Conservation (phyloP, 2,329 filamentous ascomycete genomes). For the Aspergillus uvarum region DNA sequence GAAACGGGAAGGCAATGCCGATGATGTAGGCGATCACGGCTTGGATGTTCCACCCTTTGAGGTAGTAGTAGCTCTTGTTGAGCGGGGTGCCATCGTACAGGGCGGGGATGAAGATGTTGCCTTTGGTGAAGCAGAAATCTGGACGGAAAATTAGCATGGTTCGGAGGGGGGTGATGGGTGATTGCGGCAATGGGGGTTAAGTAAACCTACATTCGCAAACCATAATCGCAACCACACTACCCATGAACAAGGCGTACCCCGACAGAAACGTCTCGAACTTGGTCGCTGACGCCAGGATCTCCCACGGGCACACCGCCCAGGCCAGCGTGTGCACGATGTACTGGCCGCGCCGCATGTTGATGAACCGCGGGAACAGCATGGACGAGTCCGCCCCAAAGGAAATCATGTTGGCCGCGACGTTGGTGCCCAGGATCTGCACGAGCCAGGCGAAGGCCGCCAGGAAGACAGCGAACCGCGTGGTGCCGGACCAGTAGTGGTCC, state of each 20-base stretch:
- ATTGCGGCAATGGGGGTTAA: no score
- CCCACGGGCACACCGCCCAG: conserved; percentile 43
- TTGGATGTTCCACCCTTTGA: conserved; percentile 4
- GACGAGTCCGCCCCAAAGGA: conserved; percentile 38
- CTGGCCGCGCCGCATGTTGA: conserved; percentile 56
- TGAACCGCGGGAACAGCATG: conserved; percentile 50
- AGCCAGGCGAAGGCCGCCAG: conserved; percentile 38
- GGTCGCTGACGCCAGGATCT: conserved; percentile 10
- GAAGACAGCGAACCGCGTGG: conserved; percentile 42
- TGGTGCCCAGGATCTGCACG: conserved; percentile 40
- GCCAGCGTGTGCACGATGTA: conserved; percentile 53
- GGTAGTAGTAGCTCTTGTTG: conserved; percentile 9
- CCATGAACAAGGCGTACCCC: conserved; percentile 11
- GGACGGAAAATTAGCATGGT: not conserved
- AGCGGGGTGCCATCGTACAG: conserved; percentile 1
- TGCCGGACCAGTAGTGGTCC: conserved; percentile 30
- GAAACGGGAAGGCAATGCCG: conserved; percentile 4
- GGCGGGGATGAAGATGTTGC: conserved; percentile 3
- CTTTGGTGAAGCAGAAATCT: conserved; percentile 4
- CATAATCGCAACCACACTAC: conserved; percentile 8
- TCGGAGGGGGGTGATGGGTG: not conserved
- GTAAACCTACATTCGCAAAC: conserved; percentile 1
- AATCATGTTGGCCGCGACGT: conserved; percentile 40
- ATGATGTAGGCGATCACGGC: conserved; percentile 4
- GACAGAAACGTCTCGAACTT: conserved; percentile 12